A percentile compares a stretch with the other conserved stretches of the same genome.
These are phyloP conservation scores for Mycena vitilis DNA, from an alignment of 768 basidiomycete species.

Conservation along the genomic window DNA sequence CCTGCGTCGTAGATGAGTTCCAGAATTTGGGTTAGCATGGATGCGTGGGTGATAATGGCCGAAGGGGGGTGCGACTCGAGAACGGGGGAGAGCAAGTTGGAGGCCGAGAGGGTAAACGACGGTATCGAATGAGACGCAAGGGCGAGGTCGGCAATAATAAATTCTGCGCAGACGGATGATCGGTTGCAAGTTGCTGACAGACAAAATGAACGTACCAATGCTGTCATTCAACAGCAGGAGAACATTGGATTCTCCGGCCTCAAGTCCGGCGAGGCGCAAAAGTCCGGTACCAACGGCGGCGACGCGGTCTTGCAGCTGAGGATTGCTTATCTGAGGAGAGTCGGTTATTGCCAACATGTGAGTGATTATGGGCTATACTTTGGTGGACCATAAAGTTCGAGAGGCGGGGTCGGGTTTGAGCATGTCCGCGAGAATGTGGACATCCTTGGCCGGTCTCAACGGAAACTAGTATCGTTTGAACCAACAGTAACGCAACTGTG, in stretches of 20 bases:
- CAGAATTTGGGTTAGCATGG: slow-evolving; percentile 74
- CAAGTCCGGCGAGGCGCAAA: slow-evolving; percentile 63
- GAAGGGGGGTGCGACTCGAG: slow-evolving; percentile 74
- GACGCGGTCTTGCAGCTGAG: slow-evolving; percentile 75
- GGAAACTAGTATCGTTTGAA: slow-evolving; percentile 68
- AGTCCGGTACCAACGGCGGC: slow-evolving; percentile 81
- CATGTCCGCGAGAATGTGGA: slow-evolving; percentile 73
- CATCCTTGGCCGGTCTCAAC: slow-evolving; percentile 75
- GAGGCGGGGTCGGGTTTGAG: slow-evolving; percentile 72
- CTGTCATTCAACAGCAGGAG: slow-evolving; percentile 84
- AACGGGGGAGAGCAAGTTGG: slow-evolving; percentile 70
- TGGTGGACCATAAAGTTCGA: slow-evolving; percentile 84
- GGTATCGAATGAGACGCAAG: slow-evolving; percentile 76
- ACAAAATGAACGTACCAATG: slow-evolving; percentile 62
- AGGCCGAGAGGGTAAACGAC: slow-evolving; percentile 73
- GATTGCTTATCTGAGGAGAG: slow-evolving; percentile 75
- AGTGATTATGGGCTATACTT: slow-evolving; percentile 55
- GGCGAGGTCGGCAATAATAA: slow-evolving; percentile 83
- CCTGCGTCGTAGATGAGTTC: slow-evolving; percentile 76
- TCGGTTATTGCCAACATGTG: slow-evolving; percentile 17
- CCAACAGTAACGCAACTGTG: not conserved
- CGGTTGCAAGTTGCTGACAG: not conserved
- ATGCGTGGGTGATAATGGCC: slow-evolving; percentile 78
- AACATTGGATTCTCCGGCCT: slow-evolving; percentile 72
- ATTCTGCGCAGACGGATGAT: slow-evolving; percentile 59